Conservation (phyloP, 2,329 filamentous ascomycete genomes). For the Neofusicoccum parvum region DNA sequence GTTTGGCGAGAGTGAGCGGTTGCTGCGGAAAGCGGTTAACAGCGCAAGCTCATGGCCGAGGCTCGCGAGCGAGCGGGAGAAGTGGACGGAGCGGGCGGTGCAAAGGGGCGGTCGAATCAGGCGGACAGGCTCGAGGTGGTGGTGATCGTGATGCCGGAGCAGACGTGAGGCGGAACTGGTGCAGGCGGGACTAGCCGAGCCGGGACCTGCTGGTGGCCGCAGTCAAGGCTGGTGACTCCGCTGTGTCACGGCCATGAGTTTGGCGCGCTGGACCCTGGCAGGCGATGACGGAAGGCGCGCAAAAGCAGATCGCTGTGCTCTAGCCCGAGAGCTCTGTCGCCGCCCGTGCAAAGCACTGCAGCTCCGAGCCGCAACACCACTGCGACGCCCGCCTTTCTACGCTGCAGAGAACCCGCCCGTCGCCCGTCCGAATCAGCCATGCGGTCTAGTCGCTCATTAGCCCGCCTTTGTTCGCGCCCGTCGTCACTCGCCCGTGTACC, state of each 20-base stretch:
- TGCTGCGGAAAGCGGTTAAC: background rate
- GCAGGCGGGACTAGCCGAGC: background rate
- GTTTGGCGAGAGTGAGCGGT: background rate
- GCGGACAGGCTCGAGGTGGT: background rate
- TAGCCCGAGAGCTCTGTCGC: slow-evolving; percentile 10
- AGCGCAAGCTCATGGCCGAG: slow-evolving; percentile 9
- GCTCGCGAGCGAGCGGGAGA: background rate
- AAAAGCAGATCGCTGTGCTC: background rate
- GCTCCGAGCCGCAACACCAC: background rate
- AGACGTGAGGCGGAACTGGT: slow-evolving; percentile 1
- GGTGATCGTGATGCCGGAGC: background rate
- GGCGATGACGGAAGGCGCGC: slow-evolving; percentile 15
- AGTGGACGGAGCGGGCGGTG: background rate
- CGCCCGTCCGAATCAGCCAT: slow-evolving; percentile 25
- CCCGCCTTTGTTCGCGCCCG: slow-evolving; percentile 27
- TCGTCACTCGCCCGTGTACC: slow-evolving; percentile 26
- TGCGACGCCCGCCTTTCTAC: background rate
- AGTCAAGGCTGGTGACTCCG: background rate
- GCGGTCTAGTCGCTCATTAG: slow-evolving; percentile 29
- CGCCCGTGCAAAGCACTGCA: background rate
- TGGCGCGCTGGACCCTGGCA: background rate
- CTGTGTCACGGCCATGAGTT: background rate
- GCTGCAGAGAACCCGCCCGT: background rate
- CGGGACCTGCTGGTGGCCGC: background rate
- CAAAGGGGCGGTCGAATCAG: background rate